Conservation (phyloP, 805 yeast species). For the Hanseniaspora lindneri region DNA sequence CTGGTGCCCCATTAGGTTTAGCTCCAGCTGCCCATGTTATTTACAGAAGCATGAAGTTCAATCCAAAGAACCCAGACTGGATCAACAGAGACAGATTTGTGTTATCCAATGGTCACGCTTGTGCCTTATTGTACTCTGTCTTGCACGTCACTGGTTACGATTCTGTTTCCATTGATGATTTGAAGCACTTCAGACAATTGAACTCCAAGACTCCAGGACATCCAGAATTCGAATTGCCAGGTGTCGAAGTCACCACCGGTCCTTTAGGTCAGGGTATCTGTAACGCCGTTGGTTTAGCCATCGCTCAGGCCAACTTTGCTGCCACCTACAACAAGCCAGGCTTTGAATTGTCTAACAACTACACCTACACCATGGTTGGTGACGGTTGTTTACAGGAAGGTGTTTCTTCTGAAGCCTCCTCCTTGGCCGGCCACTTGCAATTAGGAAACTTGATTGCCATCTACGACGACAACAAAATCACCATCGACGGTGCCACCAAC, state of each 20-base stretch:
- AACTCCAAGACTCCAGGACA: constrained; percentile 93
- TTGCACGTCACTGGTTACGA: constrained; percentile 79
- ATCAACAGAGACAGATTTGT: constrained; percentile 91
- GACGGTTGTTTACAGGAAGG: constrained; percentile 99
- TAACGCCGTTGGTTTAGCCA: constrained; percentile 92
- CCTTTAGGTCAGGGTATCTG: constrained; percentile 97
- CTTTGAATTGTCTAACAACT: constrained; percentile 56
- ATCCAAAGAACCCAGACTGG: constrained; percentile 88
- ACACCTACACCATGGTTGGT: constrained; percentile 74
- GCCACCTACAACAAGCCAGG: constrained; percentile 89
- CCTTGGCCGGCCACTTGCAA: constrained; percentile 92
- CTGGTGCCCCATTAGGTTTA: constrained; percentile 97
- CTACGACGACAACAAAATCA: constrained; percentile 93
- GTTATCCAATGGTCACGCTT: constrained; percentile 91
- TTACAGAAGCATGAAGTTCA: constrained; percentile 69
- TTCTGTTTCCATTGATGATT: constrained; percentile 59
- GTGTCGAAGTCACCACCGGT: constrained; percentile 96
- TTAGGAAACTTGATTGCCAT: constrained; percentile 86
- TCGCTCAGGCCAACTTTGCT: constrained; percentile 84
- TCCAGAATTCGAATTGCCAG: constrained; percentile 86
- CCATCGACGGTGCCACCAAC: constrained; percentile 87
- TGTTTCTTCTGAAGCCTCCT: constrained; percentile 84
- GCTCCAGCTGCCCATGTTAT: constrained; percentile 91
- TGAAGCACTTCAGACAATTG: constrained; percentile 81
- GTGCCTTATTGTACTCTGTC: constrained; percentile 76